phyloP scores from a whole-genome alignment of 2,329 filamentous ascomycete genomes.

The Curvularia spicifera region DNA sequence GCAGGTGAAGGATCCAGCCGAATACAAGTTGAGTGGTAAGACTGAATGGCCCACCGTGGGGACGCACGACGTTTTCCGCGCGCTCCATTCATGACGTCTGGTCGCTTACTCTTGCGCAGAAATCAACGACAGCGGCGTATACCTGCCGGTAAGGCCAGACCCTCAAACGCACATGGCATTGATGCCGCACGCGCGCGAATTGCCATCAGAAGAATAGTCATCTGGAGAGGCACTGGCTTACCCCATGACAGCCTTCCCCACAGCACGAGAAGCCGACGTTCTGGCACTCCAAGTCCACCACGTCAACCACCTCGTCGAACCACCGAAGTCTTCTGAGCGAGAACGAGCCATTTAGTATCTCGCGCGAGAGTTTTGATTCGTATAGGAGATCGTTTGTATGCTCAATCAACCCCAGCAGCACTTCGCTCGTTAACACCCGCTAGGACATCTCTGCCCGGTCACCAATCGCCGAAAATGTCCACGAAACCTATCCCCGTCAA shows the following conservation, averaged over 20 bases:
- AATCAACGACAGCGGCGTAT: constrained; percentile 94
- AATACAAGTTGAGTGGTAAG: constrained; percentile 62
- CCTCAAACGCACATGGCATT: neutral
- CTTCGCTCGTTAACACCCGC: constrained; percentile 48
- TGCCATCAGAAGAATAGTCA: constrained; percentile 3
- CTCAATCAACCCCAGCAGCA: constrained; percentile 24
- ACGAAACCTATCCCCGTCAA: constrained; percentile 61
- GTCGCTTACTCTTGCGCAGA: constrained; percentile 63
- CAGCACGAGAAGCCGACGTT: constrained; percentile 82
- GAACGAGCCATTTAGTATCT: constrained; percentile 93
- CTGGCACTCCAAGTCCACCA: constrained; percentile 65
- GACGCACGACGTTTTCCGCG: constrained; percentile 10
- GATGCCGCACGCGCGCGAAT: constrained; percentile 3
- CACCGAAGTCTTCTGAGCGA: constrained; percentile 73
- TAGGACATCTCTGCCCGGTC: constrained; percentile 91
- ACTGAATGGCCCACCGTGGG: constrained; percentile 13
- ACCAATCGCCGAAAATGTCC: constrained; percentile 67
- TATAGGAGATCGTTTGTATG: constrained; percentile 94
- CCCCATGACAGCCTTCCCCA: constrained; percentile 69
- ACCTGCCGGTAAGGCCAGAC: constrained; percentile 74
- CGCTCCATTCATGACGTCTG: constrained; percentile 12
- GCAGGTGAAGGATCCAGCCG: constrained; percentile 54
- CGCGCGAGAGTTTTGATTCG: constrained; percentile 94
- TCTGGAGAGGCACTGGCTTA: constrained; percentile 23
- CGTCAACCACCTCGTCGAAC: constrained; percentile 61